Conservation (phyloP, 1,284 basidiomycete species). For the Wallemia ichthyophaga region DNA sequence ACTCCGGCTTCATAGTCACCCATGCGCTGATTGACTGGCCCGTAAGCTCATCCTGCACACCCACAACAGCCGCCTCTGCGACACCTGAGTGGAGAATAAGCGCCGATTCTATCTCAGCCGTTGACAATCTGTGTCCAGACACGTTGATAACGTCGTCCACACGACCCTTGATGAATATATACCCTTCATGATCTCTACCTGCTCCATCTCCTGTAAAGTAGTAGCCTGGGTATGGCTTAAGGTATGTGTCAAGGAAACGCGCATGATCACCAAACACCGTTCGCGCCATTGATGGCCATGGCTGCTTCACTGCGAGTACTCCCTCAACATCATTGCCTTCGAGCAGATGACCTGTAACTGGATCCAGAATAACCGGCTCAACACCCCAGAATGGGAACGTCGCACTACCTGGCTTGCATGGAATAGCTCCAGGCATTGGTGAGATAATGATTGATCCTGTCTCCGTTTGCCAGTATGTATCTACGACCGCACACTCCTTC, state of each 20-base stretch:
- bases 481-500: constrained; percentile 46
- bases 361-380: constrained; percentile 61
- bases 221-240: constrained; percentile 59
- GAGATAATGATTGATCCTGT: constrained; percentile 86
- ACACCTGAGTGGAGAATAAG: constrained; percentile 80
- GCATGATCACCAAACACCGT: constrained; percentile 78
- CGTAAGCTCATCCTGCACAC: constrained; percentile 58
- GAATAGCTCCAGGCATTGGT: constrained; percentile 76
- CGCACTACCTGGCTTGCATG: constrained; percentile 84
- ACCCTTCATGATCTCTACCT: constrained; percentile 73
- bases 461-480: constrained; percentile 51
- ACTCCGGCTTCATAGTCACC: constrained; percentile 37
- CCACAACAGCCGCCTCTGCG: constrained; percentile 76
- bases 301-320: constrained; percentile 52
- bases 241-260: constrained; percentile 76
- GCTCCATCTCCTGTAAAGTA: constrained; percentile 97
- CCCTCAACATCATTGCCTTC: constrained; percentile 66
- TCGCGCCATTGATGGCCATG: constrained; percentile 92
- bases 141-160: constrained; percentile 84
- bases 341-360: constrained; percentile 28
- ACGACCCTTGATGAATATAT: constrained; percentile 94
- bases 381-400: constrained; percentile 96
- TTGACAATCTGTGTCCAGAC: constrained; percentile 84
- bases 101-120: constrained; percentile 90
- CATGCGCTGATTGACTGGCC: constrained; percentile 64